Percentiles rank a stretch among this genome's conserved stretches.
Conservation (phyloP, 495 filamentous ascomycete species). For the Parathielavia hyrcaniae region DNA sequence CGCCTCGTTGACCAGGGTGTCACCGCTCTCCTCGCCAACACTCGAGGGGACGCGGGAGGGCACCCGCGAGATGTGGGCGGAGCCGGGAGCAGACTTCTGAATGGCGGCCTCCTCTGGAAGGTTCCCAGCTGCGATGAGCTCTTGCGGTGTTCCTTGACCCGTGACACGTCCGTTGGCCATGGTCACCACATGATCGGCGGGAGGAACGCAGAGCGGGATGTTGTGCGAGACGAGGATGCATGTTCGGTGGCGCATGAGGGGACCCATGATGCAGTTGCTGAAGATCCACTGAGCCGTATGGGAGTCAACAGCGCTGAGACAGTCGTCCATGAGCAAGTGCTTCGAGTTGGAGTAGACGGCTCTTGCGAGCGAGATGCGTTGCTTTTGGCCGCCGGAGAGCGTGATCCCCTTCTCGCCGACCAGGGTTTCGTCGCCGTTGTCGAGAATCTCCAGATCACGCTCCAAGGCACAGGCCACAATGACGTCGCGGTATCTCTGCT, state of each 20-base stretch:
- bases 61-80: conserved; percentile 56
- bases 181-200: conserved; percentile 70
- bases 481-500: conserved; percentile 79
- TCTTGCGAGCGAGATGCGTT: conserved; percentile 89
- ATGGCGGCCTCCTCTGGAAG: conserved; percentile 68
- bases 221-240: conserved; percentile 99
- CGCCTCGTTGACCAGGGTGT: conserved; percentile 42
- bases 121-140: conserved; percentile 74
- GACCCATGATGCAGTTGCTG: conserved; percentile 81
- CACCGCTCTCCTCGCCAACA: conserved; percentile 48
- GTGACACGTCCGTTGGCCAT: conserved; percentile 80
- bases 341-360: conserved; percentile 88
- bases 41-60: conserved; percentile 71
- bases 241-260: conserved; percentile 79
- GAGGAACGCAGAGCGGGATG: conserved; percentile 71
- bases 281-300: conserved; percentile 99
- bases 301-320: conserved; percentile 95
- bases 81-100: conserved; percentile 62
- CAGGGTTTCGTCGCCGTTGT: conserved; percentile 85
- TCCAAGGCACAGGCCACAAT: conserved; percentile 89
- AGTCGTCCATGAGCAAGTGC: conserved; percentile 90
- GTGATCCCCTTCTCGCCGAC: conserved; percentile 98
- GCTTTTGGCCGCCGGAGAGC: conserved; percentile 95
- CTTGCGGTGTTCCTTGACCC: conserved; percentile 66
- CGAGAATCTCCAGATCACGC: conserved; percentile 85